phyloP scores from a whole-genome alignment of 352 stramenopile genomes.

The Albugo laibachii region DNA sequence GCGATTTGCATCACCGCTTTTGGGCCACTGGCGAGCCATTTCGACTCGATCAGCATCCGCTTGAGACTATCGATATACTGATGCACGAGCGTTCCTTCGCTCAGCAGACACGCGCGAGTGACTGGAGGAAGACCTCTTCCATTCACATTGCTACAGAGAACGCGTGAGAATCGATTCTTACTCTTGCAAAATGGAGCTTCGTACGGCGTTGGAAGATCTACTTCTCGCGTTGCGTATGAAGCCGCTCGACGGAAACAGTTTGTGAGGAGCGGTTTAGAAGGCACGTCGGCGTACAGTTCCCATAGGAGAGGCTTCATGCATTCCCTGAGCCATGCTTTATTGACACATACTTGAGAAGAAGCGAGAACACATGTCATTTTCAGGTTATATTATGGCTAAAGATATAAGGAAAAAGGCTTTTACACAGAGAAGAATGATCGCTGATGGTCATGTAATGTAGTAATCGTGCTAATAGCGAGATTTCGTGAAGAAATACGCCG shows the following conservation, averaged over 20 bases:
- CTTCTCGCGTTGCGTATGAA: constrained; percentile 75
- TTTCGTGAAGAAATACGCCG: neutral
- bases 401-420: too few relatives aligned
- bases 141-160: constrained; percentile 55
- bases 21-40: constrained; percentile 2
- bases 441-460: too few relatives aligned
- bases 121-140: constrained; percentile 60
- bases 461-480: neutral
- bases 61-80: constrained; percentile 75
- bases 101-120: constrained; percentile 63
- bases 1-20: constrained; percentile 18
- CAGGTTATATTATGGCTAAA: too few relatives aligned
- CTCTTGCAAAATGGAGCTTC: constrained; percentile 1
- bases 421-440: too few relatives aligned
- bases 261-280: constrained; percentile 46
- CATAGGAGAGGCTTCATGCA: constrained; percentile 64
- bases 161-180: neutral
- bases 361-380: too few relatives aligned
- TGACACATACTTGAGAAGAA: too few relatives aligned
- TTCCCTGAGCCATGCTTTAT: constrained; percentile 41
- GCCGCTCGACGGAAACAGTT: constrained; percentile 70
- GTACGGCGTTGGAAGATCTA: constrained; percentile 73
- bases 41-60: constrained; percentile 33
- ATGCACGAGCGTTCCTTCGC: constrained; percentile 67
- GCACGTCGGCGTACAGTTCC: constrained; percentile 63